Percentiles rank a stretch among this genome's conserved stretches.
These are phyloP conservation scores for Amoebophrya sp. DNA, from an alignment of 169 alveolate species.

Conservation along the genomic window DNA sequence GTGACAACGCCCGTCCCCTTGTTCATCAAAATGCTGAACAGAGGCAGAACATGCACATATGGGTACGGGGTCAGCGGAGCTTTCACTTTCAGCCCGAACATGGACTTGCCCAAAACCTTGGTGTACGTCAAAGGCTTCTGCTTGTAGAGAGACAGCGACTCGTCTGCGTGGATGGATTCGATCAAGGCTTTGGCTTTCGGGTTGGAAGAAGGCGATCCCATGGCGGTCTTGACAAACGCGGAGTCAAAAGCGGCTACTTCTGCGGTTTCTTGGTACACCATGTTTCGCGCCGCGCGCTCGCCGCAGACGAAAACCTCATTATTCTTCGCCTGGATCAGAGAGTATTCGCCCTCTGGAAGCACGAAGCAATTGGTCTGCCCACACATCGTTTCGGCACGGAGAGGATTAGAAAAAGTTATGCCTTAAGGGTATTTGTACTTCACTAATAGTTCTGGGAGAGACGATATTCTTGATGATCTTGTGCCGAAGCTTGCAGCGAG, in stretches of 20 bases:
- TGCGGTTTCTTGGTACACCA: constrained; percentile 87
- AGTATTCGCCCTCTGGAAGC: constrained; percentile 81
- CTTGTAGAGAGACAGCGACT: constrained; percentile 1
- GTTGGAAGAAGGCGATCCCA: too few relatives aligned
- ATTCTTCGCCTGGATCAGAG: constrained; percentile 66
- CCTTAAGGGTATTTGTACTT: too few relatives aligned
- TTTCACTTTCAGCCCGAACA: constrained; percentile 84
- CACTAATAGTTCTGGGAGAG: too few relatives aligned
- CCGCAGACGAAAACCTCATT: constrained; percentile 70
- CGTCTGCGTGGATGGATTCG: neutral
- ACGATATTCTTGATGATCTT: too few relatives aligned
- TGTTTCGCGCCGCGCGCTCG: constrained; percentile 70
- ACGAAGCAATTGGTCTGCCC: constrained; percentile 98
- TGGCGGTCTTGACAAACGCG: neutral
- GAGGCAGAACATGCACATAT: constrained; percentile 90
- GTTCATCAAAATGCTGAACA: constrained; percentile 92
- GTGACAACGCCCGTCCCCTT: constrained; percentile 98
- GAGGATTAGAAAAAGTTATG: constrained; percentile 84
- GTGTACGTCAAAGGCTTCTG: constrained; percentile 49
- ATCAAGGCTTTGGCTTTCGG: constrained; percentile 39
- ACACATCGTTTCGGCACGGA: constrained; percentile 99
- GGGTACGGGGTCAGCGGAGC: constrained; percentile 86
- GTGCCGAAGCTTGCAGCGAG: too few relatives aligned
- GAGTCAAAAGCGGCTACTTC: neutral
- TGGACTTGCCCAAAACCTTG: constrained; percentile 72